Base-by-base conservation (phyloP, 139 green algal species). In the Cymbomonas tetramitiformis region DNA sequence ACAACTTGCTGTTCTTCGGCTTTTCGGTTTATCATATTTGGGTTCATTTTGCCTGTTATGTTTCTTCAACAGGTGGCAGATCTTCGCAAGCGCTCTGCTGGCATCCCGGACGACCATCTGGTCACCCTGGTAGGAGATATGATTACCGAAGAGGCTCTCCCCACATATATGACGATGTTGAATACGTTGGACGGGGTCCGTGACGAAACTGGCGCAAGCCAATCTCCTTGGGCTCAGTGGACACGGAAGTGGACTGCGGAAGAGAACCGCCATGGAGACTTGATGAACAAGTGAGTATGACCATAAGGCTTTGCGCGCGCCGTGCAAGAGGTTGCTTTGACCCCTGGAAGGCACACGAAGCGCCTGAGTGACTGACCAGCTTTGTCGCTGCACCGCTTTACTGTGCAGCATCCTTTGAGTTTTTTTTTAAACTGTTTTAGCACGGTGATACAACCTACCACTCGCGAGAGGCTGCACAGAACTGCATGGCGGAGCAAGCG, bases 151-250 rank as follows among this genome's bases (percentile, higher is more conserved):
- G 92, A 99, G 78, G 92, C 91, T 21, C 77, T 99, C 52, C 92
- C 92, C 30, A 99, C 90, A n/a, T 99, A 99, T 77, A 96, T 97
- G 90, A 91, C 85, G 67, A 99, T 99, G 92, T 73, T 99, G 25
- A 99, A 99, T 79, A 96, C 89, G 3, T 77, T 99, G 41, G 92
- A 99, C 51, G 92, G 88, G 25, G 85, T 91, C 19, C 64, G 83
- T 9, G 89, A 97, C 57, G 83, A 94, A 70, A 95, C 79, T 74
- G 89, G 89, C 41, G 87, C 86, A 8, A 65, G 71, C 23, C 52
- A 67, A 29, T 86, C 78, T 1, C 65, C 86, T 23, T 98, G 88
- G 87, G 91, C 66, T 53, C 69, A 60, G n/a, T 94, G 81, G 79
- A 79, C 72, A 26, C 50, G 72, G 4, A 50, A 36, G 46, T 79